Base-by-base conservation (phyloP, 1,284 basidiomycete species). In the Sanghuangporus sanghuang region DNA sequence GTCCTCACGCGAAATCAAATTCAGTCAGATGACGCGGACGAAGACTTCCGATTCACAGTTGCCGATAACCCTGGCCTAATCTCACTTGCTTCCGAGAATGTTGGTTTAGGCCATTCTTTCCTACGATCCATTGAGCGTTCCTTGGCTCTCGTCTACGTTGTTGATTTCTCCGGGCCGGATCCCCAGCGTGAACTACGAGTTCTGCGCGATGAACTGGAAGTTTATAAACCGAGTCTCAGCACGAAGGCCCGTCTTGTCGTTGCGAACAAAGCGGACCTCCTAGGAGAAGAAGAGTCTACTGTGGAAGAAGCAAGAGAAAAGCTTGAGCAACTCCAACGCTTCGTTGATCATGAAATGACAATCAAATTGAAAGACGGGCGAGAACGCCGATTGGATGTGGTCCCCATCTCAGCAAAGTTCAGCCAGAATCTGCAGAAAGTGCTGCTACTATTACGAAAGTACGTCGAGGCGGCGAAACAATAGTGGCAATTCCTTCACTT, bases 11-110 rank as follows among this genome's bases (percentile, higher is more conserved):
- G 84, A 23, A 85, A 85, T 67, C 79, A 85, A 69, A 67, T 67
- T 1, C 35, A 60, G 7, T 69, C 69, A 59, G 44, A 23, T n/a
- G n/a, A 63, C 65, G 1, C 40, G 63, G 67, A 68, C 16, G 95
- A 96, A 74, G 77, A 79, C 2, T 89, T 92, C 72, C 85, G 96
- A 2, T 95, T 98, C 77, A 96, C 93, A 1, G 88, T 99, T 63
- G 92, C 95, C n/a, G 96, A 99, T 76, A 97, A 98, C 71, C 96
- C 97, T 0, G 96, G 96, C 11, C 85, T 99, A 36, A 89, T 98
- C 57, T 83, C 85, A 6, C 82, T 85, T 9, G 93, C 96, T 0
- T 92, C 94, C 7, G 85, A 92, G 68, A 93, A 96, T 73, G 86
- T 95, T 49, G 96, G 96, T 0, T 81, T 99, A 0, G 97, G 97